Base-by-base conservation (phyloP, 2,329 filamentous ascomycete genomes). In the Xylariales sp. region DNA sequence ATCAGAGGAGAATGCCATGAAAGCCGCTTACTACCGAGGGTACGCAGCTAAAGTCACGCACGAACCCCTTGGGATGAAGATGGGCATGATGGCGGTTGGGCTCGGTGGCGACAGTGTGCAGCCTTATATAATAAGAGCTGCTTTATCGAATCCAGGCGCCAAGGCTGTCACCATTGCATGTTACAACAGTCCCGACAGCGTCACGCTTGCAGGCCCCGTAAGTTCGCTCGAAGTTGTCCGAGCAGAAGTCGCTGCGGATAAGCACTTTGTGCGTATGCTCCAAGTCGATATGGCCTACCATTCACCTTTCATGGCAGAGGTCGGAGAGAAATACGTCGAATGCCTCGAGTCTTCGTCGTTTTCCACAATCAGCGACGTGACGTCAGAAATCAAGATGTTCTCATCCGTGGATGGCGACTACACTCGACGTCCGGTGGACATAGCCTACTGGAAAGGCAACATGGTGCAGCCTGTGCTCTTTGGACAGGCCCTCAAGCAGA, bases 381-480 rank as follows among this genome's bases (percentile, higher is more conserved):
- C 6, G 6, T 36, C 34, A 9, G 34, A 9, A 7, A 9, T 3
- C 3, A 36, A 36, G 34, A 56, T 72, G 67, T 72, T 66, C 49
- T 71, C 68, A 1, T 69, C 69, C 0, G 71, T 73, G 18, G 32
- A 1, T 6, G 36, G 34, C n/a, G 64, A 36, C 5, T 36, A 9
- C 34, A 36, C 34, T 9, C 6, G 9, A 9, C 6, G 5, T 7
- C 32, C 16, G 8, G 5, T 12, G 65, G 34, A 68, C 48, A 54
- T 64, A 0, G 0, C 39, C 1, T 78, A 78, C 55, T 78, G 76
- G 77, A 69, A 65, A 36, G 55, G n/a, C 0, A 78, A 78, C 62
- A 74, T 78, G 72, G 56, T 72, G 0, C 75, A 72, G 0, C 73
- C 73, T 0, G 77, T 78, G 0, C 67, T 58, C 0, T 78, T 78